Evolutionary conservation across 371 early-diverging fungal species (phyloP).

Genomic region (Cokeromyces recurvatus): DNA sequence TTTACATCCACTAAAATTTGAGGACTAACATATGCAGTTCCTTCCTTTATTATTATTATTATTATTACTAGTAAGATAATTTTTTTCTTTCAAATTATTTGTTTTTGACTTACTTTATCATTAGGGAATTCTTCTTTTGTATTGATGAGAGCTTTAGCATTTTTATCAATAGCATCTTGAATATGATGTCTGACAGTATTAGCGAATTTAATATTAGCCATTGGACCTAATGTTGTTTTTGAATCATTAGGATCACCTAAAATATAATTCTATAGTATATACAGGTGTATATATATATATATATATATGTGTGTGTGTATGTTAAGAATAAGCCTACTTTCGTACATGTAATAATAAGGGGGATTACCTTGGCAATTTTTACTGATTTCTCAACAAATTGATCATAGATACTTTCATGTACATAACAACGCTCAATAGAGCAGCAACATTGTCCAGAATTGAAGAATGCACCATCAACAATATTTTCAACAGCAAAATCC

Average conservation of each 20-base stretch:
- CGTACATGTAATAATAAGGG: too few species aligned
- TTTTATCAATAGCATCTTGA: conserved; percentile 67
- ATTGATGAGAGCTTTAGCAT: conserved; percentile 66
- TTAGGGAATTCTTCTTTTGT: conserved; percentile 48
- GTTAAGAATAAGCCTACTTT: neutral
- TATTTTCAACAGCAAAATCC: conserved; percentile 65
- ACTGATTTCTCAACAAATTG: conserved; percentile 66
- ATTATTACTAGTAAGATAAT: too few species aligned
- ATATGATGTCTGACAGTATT: conserved; percentile 67
- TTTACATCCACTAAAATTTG: conserved; percentile 71
- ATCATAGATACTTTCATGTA: conserved; percentile 74
- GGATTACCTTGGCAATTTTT: conserved; percentile 54
- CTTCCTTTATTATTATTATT: neutral
- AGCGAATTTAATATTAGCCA: conserved; percentile 69
- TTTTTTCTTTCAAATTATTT: too few species aligned
- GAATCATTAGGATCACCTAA: conserved; percentile 68
- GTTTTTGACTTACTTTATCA: conserved; percentile 45
- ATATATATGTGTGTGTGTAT: too few species aligned
- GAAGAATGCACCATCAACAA: conserved; percentile 82
- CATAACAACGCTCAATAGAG: conserved; percentile 80
- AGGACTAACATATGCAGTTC: conserved; percentile 68
- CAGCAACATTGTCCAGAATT: conserved; percentile 88
- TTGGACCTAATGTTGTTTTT: conserved; percentile 74
- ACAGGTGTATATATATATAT: too few species aligned
- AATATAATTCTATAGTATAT: conserved; percentile 32